phyloP scores from a whole-genome alignment of 768 basidiomycete genomes.

The Crucibulum laeve region DNA sequence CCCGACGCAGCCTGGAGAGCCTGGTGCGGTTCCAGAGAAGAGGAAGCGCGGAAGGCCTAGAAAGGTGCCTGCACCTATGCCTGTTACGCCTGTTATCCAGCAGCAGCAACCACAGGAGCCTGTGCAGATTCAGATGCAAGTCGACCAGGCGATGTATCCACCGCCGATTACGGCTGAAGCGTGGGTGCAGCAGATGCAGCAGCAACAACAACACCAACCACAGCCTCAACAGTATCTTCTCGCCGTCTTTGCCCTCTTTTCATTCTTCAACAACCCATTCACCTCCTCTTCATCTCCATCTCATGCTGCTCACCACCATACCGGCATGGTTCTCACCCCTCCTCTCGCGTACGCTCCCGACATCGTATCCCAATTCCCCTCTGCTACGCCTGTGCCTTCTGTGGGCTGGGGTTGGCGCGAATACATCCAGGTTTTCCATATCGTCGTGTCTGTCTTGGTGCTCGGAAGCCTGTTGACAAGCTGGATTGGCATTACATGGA shows the following conservation, averaged over 20 bases:
- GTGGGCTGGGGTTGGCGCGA: constrained; percentile 44
- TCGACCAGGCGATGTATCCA: constrained; percentile 11
- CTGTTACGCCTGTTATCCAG: constrained; percentile 5
- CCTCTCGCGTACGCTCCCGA: constrained; percentile 28
- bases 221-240: constrained; percentile 69
- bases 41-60: constrained; percentile 81
- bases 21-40: constrained; percentile 55
- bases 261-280: constrained; percentile 77
- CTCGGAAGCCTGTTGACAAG: constrained; percentile 47
- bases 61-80: constrained; percentile 61
- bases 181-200: constrained; percentile 10
- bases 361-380: constrained; percentile 21
- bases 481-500: constrained; percentile 26
- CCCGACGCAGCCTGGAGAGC: constrained; percentile 18
- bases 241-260: constrained; percentile 80
- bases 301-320: constrained; percentile 41
- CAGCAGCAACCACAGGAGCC: neutral
- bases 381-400: constrained; percentile 18
- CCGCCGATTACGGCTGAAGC: constrained; percentile 5
- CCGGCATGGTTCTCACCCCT: constrained; percentile 50
- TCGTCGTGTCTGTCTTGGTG: constrained; percentile 60
- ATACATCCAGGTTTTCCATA: constrained; percentile 58
- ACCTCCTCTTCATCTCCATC: constrained; percentile 34
- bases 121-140: too few species aligned
- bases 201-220: too few species aligned